Evolutionary conservation across 768 basidiomycete species (phyloP).

Genomic region (Hortiboletus campestris): DNA sequence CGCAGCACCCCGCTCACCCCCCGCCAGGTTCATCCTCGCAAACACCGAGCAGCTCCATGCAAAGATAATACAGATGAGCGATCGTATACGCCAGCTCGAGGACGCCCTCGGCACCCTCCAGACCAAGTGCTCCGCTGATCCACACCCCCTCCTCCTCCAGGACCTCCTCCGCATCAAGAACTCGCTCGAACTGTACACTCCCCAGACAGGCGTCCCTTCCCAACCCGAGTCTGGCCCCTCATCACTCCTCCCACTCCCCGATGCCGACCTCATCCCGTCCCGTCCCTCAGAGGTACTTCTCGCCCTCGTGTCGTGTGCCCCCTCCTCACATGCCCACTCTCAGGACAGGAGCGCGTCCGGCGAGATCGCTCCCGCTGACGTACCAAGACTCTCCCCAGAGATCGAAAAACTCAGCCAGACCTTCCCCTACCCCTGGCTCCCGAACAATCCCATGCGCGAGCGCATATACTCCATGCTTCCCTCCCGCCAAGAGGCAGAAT

Average conservation of each 20-base stretch:
- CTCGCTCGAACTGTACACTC: conserved; percentile 59
- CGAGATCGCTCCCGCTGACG: conserved; percentile 20
- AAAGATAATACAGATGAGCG: conserved; percentile 58
- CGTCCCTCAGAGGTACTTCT: conserved; percentile 26
- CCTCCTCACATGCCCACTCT: not conserved
- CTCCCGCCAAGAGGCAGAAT: conserved; percentile 53
- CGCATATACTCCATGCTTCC: conserved; percentile 65
- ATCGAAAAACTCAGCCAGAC: conserved; percentile 55
- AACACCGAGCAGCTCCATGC: conserved; percentile 66
- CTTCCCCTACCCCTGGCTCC: conserved; percentile 69
- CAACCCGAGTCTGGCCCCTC: conserved; percentile 13
- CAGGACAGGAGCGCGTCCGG: conserved; percentile 28
- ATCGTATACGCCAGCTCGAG: conserved; percentile 64
- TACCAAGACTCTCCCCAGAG: conserved; percentile 28
- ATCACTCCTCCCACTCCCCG: conserved; percentile 1
- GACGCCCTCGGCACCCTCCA: conserved; percentile 53
- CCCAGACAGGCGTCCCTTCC: conserved; percentile 26
- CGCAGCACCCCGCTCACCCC: conserved; percentile 10
- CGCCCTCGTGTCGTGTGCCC: not conserved
- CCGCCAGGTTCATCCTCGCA: conserved; percentile 59
- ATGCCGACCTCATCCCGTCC: not conserved
- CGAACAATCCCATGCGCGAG: conserved; percentile 60
- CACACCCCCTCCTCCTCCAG: conserved; percentile 57
- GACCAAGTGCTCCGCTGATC: conserved; percentile 36
- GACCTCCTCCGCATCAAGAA: conserved; percentile 64